Conservation (phyloP, 371 early-diverging fungal species). For the Apophysomyces sp. region DNA sequence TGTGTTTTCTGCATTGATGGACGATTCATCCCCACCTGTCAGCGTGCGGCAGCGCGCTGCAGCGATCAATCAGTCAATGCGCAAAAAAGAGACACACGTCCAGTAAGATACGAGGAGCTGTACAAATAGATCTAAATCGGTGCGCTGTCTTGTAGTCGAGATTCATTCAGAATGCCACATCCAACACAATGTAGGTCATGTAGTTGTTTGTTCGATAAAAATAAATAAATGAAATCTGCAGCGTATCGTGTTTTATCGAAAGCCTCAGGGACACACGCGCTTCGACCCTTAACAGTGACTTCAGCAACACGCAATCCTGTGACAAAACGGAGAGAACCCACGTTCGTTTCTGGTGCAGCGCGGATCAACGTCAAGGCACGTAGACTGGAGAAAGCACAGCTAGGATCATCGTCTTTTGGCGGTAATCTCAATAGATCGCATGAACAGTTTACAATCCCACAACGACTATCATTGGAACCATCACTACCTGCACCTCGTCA, state of each 20-base stretch:
- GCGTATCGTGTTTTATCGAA: too few species aligned
- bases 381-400: background rate
- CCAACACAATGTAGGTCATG: background rate
- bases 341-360: background rate
- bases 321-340: background rate
- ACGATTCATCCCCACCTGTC: slow-evolving; percentile 2
- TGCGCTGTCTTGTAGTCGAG: background rate
- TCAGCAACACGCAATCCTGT: background rate
- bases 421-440: too few species aligned
- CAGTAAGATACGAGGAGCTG: background rate
- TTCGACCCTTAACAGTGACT: background rate
- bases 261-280: background rate
- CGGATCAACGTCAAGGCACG: background rate
- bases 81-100: slow-evolving; percentile 1
- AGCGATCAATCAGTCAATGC: slow-evolving; percentile 5
- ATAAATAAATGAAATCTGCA: too few species aligned
- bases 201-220: too few species aligned
- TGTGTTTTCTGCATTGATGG: background rate
- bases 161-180: background rate
- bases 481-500: background rate
- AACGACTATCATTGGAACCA: background rate
- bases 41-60: slow-evolving; percentile 17
- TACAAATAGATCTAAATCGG: too few species aligned
- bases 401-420: too few species aligned
- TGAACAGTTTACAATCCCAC: background rate